Evolutionary conservation across 106 monocot genomes (phyloP).

Genomic region (Allium sativum): DNA sequence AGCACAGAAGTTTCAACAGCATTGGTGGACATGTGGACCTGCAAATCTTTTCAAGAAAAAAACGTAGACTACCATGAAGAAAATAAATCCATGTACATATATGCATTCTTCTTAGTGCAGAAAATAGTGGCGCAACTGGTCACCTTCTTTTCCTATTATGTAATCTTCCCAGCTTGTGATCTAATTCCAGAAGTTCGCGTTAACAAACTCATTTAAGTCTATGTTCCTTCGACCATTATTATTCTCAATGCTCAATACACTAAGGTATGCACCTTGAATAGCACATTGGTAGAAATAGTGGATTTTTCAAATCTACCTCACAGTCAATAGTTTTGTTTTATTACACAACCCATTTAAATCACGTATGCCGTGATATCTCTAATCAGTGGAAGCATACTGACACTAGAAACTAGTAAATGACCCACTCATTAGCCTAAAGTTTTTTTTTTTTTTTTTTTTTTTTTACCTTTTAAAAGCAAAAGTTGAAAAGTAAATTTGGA

Average conservation of each 20-base stretch:
- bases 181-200: conserved; percentile 56
- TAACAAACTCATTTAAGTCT: conserved; percentile 53
- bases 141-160: conserved; percentile 75
- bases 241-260: conserved; percentile 56
- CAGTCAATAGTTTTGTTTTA: too few relatives aligned
- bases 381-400: too few relatives aligned
- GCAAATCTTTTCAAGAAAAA: background rate
- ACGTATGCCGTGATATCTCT: too few relatives aligned
- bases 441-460: too few relatives aligned
- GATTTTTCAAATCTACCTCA: background rate
- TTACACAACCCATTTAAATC: too few relatives aligned
- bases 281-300: background rate
- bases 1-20: background rate
- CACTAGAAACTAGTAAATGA: too few relatives aligned
- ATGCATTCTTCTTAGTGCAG: conserved; percentile 69
- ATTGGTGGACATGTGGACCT: too few relatives aligned
- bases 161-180: conserved; percentile 44
- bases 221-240: conserved; percentile 64
- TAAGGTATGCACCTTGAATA: conserved; percentile 24
- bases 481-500: too few relatives aligned
- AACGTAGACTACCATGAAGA: too few relatives aligned
- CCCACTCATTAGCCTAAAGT: too few relatives aligned
- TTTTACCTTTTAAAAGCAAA: too few relatives aligned
- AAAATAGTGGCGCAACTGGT: conserved; percentile 56
- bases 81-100: conserved; percentile 44